These are phyloP conservation scores for Leptographium radiaticola DNA, from an alignment of 2,329 filamentous ascomycete genomes.

Conservation along the genomic window DNA sequence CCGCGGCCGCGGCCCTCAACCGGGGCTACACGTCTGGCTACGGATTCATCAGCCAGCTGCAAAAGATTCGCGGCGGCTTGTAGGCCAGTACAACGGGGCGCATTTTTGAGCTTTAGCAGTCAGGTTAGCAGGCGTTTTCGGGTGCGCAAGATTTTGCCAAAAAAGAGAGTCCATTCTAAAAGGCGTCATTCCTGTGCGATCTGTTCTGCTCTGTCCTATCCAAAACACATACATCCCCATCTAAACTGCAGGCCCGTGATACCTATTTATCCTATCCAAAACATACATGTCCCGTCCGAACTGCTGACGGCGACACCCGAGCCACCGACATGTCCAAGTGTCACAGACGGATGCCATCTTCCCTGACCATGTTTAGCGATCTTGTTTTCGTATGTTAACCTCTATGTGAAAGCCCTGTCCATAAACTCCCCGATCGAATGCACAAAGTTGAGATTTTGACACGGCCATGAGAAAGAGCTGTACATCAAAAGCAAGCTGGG, in stretches of 20 bases:
- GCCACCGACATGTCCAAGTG: neutral
- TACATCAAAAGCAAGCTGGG: neutral
- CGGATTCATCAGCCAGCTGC: conserved; percentile 48
- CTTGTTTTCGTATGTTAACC: neutral
- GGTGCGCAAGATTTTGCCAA: neutral
- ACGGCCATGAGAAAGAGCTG: neutral
- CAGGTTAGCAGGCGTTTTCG: neutral
- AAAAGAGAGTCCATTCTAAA: too few species aligned
- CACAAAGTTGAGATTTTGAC: neutral
- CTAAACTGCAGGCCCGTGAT: too few species aligned
- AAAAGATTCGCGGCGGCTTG: conserved; percentile 43
- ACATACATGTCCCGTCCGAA: too few species aligned
- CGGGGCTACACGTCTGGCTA: conserved; percentile 37
- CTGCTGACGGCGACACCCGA: neutral
- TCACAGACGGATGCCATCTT: neutral
- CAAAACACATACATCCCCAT: neutral
- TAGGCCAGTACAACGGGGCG: conserved; percentile 12
- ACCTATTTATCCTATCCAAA: too few species aligned
- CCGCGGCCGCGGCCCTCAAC: conserved; percentile 8
- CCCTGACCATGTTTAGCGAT: neutral
- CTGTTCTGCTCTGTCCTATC: neutral
- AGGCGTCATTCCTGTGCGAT: neutral
- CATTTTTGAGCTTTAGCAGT: neutral
- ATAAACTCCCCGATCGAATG: neutral
- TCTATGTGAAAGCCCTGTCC: neutral